These are phyloP conservation scores for Erucastrum elatum DNA, from an alignment of 345 rosid species.

Conservation along the genomic window DNA sequence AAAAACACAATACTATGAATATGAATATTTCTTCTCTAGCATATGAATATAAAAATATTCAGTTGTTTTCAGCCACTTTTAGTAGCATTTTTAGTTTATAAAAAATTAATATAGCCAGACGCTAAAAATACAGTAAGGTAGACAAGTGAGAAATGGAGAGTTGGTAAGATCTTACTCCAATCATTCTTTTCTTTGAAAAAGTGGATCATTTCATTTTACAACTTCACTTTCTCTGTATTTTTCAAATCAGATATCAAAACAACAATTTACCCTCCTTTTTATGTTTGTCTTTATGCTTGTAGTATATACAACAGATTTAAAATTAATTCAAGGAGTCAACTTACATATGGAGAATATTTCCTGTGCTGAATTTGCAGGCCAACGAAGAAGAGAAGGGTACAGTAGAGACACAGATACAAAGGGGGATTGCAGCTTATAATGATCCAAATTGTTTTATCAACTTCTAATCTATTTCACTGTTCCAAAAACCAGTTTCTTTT, in stretches of 20 bases:
- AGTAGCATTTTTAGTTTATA: not conserved
- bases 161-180: constrained; percentile 28
- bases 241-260: not conserved
- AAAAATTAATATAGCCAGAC: constrained; percentile 16
- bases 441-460: constrained; percentile 55
- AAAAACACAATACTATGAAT: not conserved
- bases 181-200: not conserved
- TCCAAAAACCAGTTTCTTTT: not conserved
- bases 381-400: constrained; percentile 55
- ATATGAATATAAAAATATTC: not conserved
- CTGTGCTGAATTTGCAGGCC: constrained; percentile 43
- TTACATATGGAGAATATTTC: not conserved
- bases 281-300: not conserved
- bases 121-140: constrained; percentile 18
- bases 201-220: constrained; percentile 5
- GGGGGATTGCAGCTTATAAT: constrained; percentile 58
- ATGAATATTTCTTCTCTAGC: not conserved
- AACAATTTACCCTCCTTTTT: not conserved
- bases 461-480: constrained; percentile 12
- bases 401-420: constrained; percentile 48
- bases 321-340: not conserved
- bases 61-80: constrained; percentile 17
- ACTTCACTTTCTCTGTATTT: constrained; percentile 16
- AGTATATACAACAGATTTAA: not conserved
- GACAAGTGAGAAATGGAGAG: constrained; percentile 1